Evolutionary conservation across 208 protist species (phyloP).

Genomic region (Trypanosoma rangeli): DNA sequence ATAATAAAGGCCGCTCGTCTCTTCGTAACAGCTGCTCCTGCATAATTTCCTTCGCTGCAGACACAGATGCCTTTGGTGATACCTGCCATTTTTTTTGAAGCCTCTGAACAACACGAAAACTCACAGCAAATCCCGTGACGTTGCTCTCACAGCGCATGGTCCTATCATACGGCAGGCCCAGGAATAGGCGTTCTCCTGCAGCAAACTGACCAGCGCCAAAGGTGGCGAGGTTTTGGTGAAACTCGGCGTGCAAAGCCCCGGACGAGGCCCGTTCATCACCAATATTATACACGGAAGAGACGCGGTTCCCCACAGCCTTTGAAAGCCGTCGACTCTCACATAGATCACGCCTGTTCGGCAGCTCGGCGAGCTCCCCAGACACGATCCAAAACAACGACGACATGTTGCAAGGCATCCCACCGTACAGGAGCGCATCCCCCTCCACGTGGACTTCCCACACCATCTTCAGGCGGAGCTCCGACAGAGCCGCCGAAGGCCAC

Average conservation of each 20-base stretch:
- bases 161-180: conserved; percentile 41
- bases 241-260: not conserved
- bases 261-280: not conserved
- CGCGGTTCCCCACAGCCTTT: not conserved
- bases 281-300: not conserved
- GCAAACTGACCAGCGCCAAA: conserved; percentile 58
- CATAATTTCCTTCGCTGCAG: conserved; percentile 34
- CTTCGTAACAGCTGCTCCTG: conserved; percentile 15
- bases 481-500: conserved; percentile 43
- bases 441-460: conserved; percentile 27
- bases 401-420: conserved; percentile 35
- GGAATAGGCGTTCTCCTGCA: conserved; percentile 53
- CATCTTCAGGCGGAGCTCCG: conserved; percentile 31
- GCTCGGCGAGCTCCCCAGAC: conserved; percentile 55
- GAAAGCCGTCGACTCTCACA: not conserved
- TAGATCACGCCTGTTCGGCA: conserved; percentile 51
- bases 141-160: conserved; percentile 54
- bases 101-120: conserved; percentile 25
- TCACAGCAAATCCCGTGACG: conserved; percentile 46
- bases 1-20: conserved; percentile 33
- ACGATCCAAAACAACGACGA: conserved; percentile 62
- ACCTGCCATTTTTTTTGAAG: conserved; percentile 22
- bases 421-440: conserved; percentile 46
- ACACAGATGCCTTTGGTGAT: conserved; percentile 21
- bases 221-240: conserved; percentile 35